A percentile compares a stretch with the other conserved stretches of the same genome.
phyloP scores from a whole-genome alignment of 176 grass and related monocot species.

The Carex kokanica region DNA sequence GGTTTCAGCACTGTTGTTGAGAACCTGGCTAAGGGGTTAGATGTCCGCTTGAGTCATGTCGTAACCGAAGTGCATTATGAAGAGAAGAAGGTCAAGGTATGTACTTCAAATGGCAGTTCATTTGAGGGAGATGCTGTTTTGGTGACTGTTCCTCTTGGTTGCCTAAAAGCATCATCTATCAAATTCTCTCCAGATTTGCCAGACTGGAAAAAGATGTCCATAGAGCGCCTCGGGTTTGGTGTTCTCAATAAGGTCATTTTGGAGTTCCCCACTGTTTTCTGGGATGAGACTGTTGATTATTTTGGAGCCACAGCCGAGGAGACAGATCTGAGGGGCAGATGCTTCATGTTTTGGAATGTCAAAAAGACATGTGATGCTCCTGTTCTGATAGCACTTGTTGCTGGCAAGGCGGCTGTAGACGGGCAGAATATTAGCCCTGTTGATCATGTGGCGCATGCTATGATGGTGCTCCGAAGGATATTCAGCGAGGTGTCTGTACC shows the following conservation, averaged over 20 bases:
- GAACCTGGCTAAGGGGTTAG: slow-evolving; percentile 72
- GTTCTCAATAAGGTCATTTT: slow-evolving; percentile 90
- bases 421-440: slow-evolving; percentile 54
- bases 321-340: slow-evolving; percentile 76
- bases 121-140: slow-evolving; percentile 81
- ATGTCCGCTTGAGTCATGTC: slow-evolving; percentile 70
- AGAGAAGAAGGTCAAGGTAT: slow-evolving; percentile 61
- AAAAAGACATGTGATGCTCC: slow-evolving; percentile 84
- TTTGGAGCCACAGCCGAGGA: slow-evolving; percentile 96
- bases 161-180: slow-evolving; percentile 77
- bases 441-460: slow-evolving; percentile 79
- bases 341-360: slow-evolving; percentile 99
- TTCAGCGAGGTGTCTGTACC: slow-evolving; percentile 75
- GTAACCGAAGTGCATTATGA: slow-evolving; percentile 68
- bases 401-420: slow-evolving; percentile 90
- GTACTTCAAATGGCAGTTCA: slow-evolving; percentile 63
- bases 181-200: slow-evolving; percentile 90
- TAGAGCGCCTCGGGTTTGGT: slow-evolving; percentile 82
- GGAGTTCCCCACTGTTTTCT: slow-evolving; percentile 90
- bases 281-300: slow-evolving; percentile 97
- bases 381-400: slow-evolving; percentile 85
- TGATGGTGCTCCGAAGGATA: slow-evolving; percentile 83
- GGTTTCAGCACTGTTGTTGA: slow-evolving; percentile 77
- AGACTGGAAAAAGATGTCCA: slow-evolving; percentile 86
- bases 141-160: slow-evolving; percentile 95